Base-by-base conservation (phyloP, 2,329 filamentous ascomycete species). In the Paecilomyces niveus region DNA sequence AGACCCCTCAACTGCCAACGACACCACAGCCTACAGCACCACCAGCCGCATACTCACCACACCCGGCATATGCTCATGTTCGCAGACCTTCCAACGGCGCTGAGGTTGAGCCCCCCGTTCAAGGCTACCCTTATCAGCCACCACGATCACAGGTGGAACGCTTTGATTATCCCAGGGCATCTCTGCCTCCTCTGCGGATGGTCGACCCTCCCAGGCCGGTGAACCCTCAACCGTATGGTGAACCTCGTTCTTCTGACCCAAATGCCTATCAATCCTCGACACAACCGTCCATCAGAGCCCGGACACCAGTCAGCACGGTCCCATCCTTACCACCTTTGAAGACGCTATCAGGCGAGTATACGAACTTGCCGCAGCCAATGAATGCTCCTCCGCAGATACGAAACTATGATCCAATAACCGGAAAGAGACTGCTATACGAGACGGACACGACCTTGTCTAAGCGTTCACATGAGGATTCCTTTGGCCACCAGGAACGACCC, bases 1-100 rank as follows among this genome's bases (percentile, higher is more conserved):
- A 74, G 50, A 72, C 77, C 45, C 70, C 73, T 51, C 72, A 70
- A 51, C 74, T 72, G 50, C 68, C 74, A n/a, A 72, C 76, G 10
- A 74, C 75, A n/a, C 73, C 77, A 1, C 79, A 80, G 21, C 64
- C 70, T 2, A 57, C 67, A 3, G 72, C 75, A n/a, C 59, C 68
- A 24, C 61, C 59, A 8, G 26, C 50, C 11, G 22, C 10, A 22
- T 71, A 74, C 58, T 73, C 73, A n/a, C 69, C 74, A 29, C 73
- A 72, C 39, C 62, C 68, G 3, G 62, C 60, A n/a, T 71, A 73
- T 58, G 63, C 70, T 8, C 70, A 74, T 55, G 60, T 67, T 11
- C 65, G 74, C 33, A 68, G 72, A 45, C 59, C 65, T 8, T 76
- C 73, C 3, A 66, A 55, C n/a, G 54, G 62, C 26, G 67, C 68